These are phyloP conservation scores for Diospyros kaki DNA, from an alignment of 148 eudicot species.

Conservation along the genomic window DNA sequence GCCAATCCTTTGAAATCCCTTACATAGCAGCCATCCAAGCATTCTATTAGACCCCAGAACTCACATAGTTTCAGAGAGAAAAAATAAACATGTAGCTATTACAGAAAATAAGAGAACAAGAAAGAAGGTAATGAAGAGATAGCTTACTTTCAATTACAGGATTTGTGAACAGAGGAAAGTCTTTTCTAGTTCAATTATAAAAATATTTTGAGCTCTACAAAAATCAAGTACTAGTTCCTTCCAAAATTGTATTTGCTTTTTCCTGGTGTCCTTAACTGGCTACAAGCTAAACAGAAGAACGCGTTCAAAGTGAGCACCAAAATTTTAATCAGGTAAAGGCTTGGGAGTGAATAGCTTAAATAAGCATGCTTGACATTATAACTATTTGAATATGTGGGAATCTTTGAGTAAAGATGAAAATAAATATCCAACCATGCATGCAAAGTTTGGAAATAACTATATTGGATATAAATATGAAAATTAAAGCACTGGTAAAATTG, in stretches of 20 bases:
- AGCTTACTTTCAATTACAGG: constrained; percentile 73
- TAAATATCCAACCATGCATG: neutral
- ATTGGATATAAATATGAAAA: neutral
- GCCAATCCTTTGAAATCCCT: neutral
- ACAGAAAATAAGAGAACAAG: neutral
- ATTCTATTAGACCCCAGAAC: too few species aligned
- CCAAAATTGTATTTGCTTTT: constrained; percentile 94
- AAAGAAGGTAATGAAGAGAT: neutral
- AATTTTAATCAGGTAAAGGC: neutral
- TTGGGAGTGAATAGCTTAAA: neutral
- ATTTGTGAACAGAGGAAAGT: constrained; percentile 77
- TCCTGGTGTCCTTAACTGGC: constrained; percentile 93
- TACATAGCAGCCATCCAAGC: too few species aligned
- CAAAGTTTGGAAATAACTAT: too few species aligned
- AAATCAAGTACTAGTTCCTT: constrained; percentile 88
- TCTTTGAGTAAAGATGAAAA: neutral
- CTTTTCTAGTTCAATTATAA: constrained; percentile 70
- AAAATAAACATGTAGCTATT: neutral
- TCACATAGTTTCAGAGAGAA: neutral
- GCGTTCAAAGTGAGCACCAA: neutral
- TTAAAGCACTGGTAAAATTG: neutral
- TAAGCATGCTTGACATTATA: neutral
- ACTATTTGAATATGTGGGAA: neutral
- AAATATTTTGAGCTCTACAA: constrained; percentile 74
- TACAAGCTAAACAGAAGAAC: constrained; percentile 48